phyloP scores from a whole-genome alignment of 495 filamentous ascomycete species.

The Chaetomium fimeti region DNA sequence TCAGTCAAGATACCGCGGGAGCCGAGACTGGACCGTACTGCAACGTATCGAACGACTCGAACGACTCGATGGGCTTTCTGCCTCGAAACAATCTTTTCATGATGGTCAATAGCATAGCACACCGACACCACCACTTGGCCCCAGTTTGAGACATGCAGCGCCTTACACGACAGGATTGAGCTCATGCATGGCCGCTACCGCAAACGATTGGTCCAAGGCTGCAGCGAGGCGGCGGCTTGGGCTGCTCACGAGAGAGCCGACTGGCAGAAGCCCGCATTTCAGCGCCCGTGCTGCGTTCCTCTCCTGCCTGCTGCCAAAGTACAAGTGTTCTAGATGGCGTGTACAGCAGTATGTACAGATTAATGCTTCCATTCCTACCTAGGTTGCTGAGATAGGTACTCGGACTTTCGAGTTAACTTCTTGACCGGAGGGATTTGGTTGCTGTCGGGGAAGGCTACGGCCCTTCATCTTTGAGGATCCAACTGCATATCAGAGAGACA shows the following conservation, averaged over 20 bases:
- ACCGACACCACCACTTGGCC: not conserved
- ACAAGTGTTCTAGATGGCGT: not conserved
- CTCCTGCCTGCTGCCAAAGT: not conserved
- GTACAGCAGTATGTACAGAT: not conserved
- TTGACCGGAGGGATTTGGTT: not conserved
- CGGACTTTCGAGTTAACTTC: not conserved
- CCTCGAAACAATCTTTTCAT: not conserved
- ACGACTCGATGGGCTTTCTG: not conserved
- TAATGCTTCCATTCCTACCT: not conserved
- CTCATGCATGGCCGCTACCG: not conserved
- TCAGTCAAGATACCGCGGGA: not conserved
- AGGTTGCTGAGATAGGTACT: not conserved
- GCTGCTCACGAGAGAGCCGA: conserved; percentile 8
- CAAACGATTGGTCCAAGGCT: conserved; percentile 10
- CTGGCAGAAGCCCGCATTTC: conserved; percentile 9
- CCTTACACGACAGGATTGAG: not conserved
- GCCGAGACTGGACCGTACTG: conserved; percentile 3
- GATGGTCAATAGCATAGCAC: not conserved
- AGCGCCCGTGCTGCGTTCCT: conserved; percentile 3
- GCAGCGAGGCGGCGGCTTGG: conserved; percentile 4
- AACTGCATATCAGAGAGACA: conserved; percentile 13
- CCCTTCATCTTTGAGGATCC: not conserved
- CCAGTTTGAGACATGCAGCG: conserved; percentile 13
- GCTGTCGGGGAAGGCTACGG: not conserved
- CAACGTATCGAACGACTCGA: not conserved